Evolutionary conservation across 768 basidiomycete genomes (phyloP).

Genomic region (Leccinum fibrillosum): DNA sequence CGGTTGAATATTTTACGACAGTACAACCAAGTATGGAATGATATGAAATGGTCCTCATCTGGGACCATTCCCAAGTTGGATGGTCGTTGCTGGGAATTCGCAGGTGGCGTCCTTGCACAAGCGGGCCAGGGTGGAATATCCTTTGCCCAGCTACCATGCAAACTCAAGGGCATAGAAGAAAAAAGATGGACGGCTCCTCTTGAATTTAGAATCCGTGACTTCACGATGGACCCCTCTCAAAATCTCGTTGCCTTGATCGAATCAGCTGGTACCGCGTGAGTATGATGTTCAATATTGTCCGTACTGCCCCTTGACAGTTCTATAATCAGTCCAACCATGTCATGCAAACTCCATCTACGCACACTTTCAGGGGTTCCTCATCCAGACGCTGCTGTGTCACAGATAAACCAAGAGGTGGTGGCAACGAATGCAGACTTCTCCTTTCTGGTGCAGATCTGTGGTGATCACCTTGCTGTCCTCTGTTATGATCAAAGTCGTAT

Average conservation of each 20-base stretch:
- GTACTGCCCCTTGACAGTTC: not conserved
- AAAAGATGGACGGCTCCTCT: slow-evolving; percentile 27
- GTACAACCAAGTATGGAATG: slow-evolving; percentile 29
- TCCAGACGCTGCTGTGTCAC: slow-evolving; percentile 14
- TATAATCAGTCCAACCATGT: slow-evolving; percentile 14
- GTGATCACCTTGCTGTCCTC: slow-evolving; percentile 29
- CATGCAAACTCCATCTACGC: slow-evolving; percentile 28
- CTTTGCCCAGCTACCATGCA: slow-evolving; percentile 30
- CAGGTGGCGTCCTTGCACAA: slow-evolving; percentile 34
- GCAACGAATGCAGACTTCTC: slow-evolving; percentile 1
- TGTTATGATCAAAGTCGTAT: slow-evolving; percentile 11
- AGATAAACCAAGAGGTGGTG: slow-evolving; percentile 12
- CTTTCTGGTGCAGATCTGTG: slow-evolving; percentile 33
- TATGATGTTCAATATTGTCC: not conserved
- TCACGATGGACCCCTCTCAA: slow-evolving; percentile 35
- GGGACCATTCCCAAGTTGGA: slow-evolving; percentile 12
- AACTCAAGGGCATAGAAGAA: slow-evolving; percentile 25
- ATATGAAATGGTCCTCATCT: slow-evolving; percentile 20
- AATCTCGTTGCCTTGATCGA: slow-evolving; percentile 34
- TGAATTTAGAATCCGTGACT: slow-evolving; percentile 33
- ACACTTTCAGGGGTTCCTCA: slow-evolving; percentile 31
- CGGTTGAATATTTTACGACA: slow-evolving; percentile 27
- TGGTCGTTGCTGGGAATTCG: slow-evolving; percentile 33
- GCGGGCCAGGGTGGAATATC: slow-evolving; percentile 18
- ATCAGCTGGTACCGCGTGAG: slow-evolving; percentile 18